Conservation (phyloP, 306 rosid species). For the Quercus engelmannii region DNA sequence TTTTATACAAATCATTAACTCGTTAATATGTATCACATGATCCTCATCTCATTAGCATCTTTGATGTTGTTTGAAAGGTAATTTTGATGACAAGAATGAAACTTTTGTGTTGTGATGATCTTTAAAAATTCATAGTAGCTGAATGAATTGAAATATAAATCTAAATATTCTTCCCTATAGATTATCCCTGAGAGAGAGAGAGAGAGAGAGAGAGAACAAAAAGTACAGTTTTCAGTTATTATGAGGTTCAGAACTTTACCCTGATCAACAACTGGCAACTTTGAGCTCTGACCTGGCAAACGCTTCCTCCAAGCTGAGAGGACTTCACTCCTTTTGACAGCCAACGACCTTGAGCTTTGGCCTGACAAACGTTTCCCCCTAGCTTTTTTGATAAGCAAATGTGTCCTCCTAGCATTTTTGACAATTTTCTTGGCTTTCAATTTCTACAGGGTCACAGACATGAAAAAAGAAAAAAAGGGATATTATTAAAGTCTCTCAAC, state of each 20-base stretch:
- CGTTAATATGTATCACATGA: background rate
- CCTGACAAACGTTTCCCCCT: background rate
- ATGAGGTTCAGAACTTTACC: slow-evolving; percentile 7
- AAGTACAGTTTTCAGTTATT: background rate
- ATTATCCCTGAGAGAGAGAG: background rate
- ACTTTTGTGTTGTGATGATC: background rate
- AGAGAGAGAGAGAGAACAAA: background rate
- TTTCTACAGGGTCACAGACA: background rate
- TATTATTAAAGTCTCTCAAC: background rate
- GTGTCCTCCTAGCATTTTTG: background rate
- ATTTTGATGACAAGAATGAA: background rate
- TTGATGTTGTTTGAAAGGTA: background rate
- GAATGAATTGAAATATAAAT: background rate
- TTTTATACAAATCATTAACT: no score
- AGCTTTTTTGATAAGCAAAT: background rate
- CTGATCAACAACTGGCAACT: background rate
- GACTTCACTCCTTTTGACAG: background rate
- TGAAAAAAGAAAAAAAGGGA: background rate
- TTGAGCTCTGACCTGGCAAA: slow-evolving; percentile 2
- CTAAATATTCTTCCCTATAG: background rate
- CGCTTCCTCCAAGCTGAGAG: background rate
- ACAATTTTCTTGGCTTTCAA: background rate
- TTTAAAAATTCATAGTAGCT: background rate
- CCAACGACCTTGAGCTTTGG: background rate
- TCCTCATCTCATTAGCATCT: background rate